These are phyloP conservation scores for Henckelia pumila DNA, from an alignment of 257 asterid species.

Conservation along the genomic window DNA sequence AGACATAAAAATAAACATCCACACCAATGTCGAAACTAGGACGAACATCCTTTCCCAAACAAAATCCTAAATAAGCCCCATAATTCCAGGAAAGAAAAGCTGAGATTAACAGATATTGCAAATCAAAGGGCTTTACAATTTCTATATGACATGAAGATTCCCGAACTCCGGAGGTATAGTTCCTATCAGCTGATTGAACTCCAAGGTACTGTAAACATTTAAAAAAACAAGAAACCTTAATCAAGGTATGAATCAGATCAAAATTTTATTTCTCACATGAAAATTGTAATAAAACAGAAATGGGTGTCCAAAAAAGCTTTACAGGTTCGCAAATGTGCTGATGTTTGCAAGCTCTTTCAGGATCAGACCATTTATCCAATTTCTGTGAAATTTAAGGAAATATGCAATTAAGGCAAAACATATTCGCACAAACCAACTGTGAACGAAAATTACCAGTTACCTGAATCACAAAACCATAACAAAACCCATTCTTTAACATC, in stretches of 20 bases:
- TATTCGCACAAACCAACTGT: too few species aligned
- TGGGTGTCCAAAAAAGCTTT: not conserved
- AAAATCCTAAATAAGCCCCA: not conserved
- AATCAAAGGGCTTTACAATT: conserved; percentile 42
- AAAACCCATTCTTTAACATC: not conserved
- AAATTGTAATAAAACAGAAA: conserved; percentile 3
- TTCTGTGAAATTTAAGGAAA: too few species aligned
- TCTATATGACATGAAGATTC: conserved; percentile 38
- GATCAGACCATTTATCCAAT: conserved; percentile 35
- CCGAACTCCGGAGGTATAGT: conserved; percentile 71
- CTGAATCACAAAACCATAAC: conserved; percentile 39
- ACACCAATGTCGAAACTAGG: too few species aligned
- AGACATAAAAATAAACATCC: not conserved
- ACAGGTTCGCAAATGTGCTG: conserved; percentile 38
- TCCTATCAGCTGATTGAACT: conserved; percentile 64
- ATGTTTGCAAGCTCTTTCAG: conserved; percentile 38
- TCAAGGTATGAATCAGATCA: not conserved
- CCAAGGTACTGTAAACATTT: conserved; percentile 40
- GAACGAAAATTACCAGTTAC: too few species aligned
- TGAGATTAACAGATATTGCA: not conserved
- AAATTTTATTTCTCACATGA: not conserved
- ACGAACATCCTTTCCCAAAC: too few species aligned
- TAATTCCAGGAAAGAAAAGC: not conserved
- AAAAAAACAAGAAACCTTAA: not conserved
- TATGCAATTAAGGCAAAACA: too few species aligned